Conservation (phyloP, 1,284 basidiomycete genomes). For the Stereum hirsutum region DNA sequence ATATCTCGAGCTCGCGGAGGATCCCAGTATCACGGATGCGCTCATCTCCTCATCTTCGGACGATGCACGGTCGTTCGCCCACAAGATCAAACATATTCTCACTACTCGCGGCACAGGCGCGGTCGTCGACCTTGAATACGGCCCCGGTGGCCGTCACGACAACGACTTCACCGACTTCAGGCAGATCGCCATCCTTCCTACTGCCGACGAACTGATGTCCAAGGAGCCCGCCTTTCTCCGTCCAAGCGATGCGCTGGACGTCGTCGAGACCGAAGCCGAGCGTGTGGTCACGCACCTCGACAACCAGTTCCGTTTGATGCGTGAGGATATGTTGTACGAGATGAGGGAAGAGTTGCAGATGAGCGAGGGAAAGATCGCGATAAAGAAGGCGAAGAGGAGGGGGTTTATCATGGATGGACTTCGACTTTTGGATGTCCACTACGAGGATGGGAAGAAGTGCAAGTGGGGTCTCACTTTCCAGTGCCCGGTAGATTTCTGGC, state of each 20-base stretch:
- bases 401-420: constrained; percentile 34
- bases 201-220: constrained; percentile 43
- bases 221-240: constrained; percentile 37
- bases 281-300: constrained; percentile 43
- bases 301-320: constrained; percentile 52
- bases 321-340: constrained; percentile 60
- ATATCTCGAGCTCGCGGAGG: constrained; percentile 31
- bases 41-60: constrained; percentile 26
- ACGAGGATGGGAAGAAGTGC: constrained; percentile 20
- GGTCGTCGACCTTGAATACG: constrained; percentile 15
- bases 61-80: constrained; percentile 24
- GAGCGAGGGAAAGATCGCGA: constrained; percentile 18
- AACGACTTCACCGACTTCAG: constrained; percentile 55
- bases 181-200: constrained; percentile 48
- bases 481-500: constrained; percentile 32
- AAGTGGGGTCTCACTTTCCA: constrained; percentile 39
- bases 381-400: constrained; percentile 36
- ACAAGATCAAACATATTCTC: constrained; percentile 34
- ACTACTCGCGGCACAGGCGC: constrained; percentile 15
- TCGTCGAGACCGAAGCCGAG: constrained; percentile 22
- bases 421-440: constrained; percentile 25
- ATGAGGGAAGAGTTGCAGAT: constrained; percentile 49
- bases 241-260: constrained; percentile 31
- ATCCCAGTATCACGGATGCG: constrained; percentile 19
- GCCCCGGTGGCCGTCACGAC: constrained; percentile 55